Conservation (phyloP, 768 basidiomycete species). For the Lactifluus rugatus region DNA sequence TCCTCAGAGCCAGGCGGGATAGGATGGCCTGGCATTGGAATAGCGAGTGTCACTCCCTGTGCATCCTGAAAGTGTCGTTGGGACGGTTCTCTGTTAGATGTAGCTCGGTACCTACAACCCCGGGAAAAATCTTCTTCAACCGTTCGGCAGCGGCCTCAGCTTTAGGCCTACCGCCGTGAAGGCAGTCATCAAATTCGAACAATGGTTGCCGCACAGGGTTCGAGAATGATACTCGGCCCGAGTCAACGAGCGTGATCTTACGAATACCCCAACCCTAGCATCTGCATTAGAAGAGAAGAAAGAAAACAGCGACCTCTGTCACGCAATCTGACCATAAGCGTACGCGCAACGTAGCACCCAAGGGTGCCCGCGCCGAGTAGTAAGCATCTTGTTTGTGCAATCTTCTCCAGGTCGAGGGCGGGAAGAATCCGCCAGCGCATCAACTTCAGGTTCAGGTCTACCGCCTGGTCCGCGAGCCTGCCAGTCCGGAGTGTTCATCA, state of each 20-base stretch:
- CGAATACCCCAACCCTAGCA: conserved; percentile 90
- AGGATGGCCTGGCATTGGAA: conserved; percentile 98
- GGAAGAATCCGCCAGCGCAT: conserved; percentile 98
- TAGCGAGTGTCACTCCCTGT: conserved; percentile 61
- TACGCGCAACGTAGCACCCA: conserved; percentile 91
- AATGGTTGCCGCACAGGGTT: conserved; percentile 97
- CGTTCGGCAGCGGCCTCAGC: conserved; percentile 82
- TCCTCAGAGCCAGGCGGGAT: conserved; percentile 50
- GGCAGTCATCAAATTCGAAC: conserved; percentile 90
- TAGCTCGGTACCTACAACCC: conserved; percentile 52
- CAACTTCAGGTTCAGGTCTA: conserved; percentile 94
- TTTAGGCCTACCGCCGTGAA: conserved; percentile 89
- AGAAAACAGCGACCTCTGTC: not conserved
- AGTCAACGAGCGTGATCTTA: conserved; percentile 89
- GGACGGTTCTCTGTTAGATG: not conserved
- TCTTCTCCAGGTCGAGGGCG: conserved; percentile 76
- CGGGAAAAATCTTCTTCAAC: conserved; percentile 85
- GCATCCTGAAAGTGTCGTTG: conserved; percentile 49
- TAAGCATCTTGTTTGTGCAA: conserved; percentile 70
- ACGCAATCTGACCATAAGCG: conserved; percentile 59
- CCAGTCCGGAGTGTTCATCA: not conserved
- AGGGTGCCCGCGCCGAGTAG: conserved; percentile 93
- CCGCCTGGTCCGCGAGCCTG: conserved; percentile 90
- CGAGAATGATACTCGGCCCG: conserved; percentile 85
- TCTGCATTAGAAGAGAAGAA: not conserved